Base-by-base conservation (phyloP, 2,329 filamentous ascomycete genomes). In the Pleomassaria siparia region DNA sequence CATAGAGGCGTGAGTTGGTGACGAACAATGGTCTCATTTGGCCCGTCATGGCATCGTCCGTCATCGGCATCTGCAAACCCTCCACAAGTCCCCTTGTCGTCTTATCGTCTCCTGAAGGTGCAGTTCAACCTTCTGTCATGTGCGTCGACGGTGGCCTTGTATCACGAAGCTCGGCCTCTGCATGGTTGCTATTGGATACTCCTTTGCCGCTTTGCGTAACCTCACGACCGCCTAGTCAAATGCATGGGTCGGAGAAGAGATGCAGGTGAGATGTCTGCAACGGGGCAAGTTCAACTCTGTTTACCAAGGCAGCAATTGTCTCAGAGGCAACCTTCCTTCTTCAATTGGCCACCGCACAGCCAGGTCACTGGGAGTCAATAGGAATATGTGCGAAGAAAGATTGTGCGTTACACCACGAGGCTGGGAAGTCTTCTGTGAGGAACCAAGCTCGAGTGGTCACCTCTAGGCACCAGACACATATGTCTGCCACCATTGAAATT, bases 171-270 rank as follows among this genome's bases (percentile, higher is more conserved):
- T 15, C 12, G 24, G 24, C 22, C 43, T 30, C 18, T 21, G 15
- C 40, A 30, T 26, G n/a, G 21, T 30, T 39, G 8, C 33, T 26
- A 59, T 57, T 54, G 54, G 52, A 37, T 33, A 49, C 49, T 46
- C 44, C 43, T 43, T 40, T 40, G 45, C 49, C 41, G 4, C 26
- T 43, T 43, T 36, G 24, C 16, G 22, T 32, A 4, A 12, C 4
- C 32, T 18, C 46, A 40, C 16, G 46, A 40, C 29, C 15, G 46
- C 46, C 46, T 48, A 40, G 22, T 41, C 28, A 20, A 6, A 22
- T 22, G 35, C 35, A 37, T 37, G 5, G 18, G 18, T 13, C 10
- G 18, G 18, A 22, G 12, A n/a, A 30, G 13, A 30, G 8, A 21
- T 37, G 35, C 35, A 37, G 35, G 35, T 37, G 35, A 37, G 24